Percentiles rank a stretch among this genome's conserved stretches.
These are phyloP conservation scores for Hyaloscypha hepaticicola DNA, from an alignment of 495 filamentous ascomycete genomes.

Conservation along the genomic window DNA sequence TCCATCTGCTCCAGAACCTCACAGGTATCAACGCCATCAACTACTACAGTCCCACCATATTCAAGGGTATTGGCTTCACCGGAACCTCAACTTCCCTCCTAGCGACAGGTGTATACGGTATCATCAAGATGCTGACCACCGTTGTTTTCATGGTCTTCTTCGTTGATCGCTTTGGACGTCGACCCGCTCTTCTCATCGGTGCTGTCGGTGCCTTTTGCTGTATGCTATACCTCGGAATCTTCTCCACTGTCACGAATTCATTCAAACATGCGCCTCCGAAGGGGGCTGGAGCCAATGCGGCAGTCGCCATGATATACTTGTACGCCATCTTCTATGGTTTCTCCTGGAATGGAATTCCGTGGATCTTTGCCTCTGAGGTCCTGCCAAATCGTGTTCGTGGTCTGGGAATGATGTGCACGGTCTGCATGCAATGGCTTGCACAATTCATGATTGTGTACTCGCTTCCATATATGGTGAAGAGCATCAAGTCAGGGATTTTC, in stretches of 20 bases:
- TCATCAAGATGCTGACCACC: slow-evolving; percentile 32
- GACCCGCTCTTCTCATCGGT: slow-evolving; percentile 51
- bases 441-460: slow-evolving; percentile 37
- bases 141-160: slow-evolving; percentile 52
- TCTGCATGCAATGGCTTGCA: slow-evolving; percentile 39
- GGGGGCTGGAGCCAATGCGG: slow-evolving; percentile 32
- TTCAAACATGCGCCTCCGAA: slow-evolving; percentile 32
- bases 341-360: slow-evolving; percentile 61
- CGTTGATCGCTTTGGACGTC: slow-evolving; percentile 34
- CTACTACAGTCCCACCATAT: slow-evolving; percentile 53
- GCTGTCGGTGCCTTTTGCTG: slow-evolving; percentile 50
- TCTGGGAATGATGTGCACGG: slow-evolving; percentile 30
- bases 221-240: slow-evolving; percentile 58
- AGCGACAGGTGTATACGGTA: slow-evolving; percentile 51
- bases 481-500: slow-evolving; percentile 43
- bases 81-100: slow-evolving; percentile 46
- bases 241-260: slow-evolving; percentile 42
- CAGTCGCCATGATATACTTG: slow-evolving; percentile 52
- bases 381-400: slow-evolving; percentile 31
- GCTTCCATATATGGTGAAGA: slow-evolving; percentile 44
- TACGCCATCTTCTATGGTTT: slow-evolving; percentile 39
- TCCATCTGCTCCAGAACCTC: slow-evolving; percentile 36
- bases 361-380: slow-evolving; percentile 40
- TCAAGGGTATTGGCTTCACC: slow-evolving; percentile 46
- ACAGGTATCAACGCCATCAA: slow-evolving; percentile 48